A percentile compares a stretch with the other conserved stretches of the same genome.
Evolutionary conservation across 106 monocot species (phyloP).

Genomic region (Dactylorhiza incarnata): DNA sequence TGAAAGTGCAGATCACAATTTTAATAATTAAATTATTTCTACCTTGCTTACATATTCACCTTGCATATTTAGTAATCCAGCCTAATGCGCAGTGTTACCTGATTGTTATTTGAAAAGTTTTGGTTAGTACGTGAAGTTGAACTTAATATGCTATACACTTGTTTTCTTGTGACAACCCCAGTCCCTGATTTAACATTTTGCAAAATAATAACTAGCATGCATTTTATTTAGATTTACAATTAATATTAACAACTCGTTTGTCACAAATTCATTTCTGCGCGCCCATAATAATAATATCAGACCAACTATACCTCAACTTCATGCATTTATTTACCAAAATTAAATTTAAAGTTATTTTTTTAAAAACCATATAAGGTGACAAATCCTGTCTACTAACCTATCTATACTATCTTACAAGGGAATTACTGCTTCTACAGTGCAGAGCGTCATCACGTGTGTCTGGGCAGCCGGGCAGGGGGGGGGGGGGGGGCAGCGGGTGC

Average conservation of each 20-base stretch:
- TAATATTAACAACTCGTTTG: not conserved
- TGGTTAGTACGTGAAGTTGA: not conserved
- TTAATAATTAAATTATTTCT: not conserved
- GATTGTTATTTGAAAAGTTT: not conserved
- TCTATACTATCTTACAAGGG: too few species aligned
- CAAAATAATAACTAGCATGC: not conserved
- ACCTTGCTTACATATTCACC: not conserved
- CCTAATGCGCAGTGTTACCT: not conserved
- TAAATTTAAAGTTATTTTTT: not conserved
- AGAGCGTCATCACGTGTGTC: too few species aligned
- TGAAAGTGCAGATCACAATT: not conserved
- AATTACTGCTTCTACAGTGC: too few species aligned
- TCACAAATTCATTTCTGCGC: not conserved
- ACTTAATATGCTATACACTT: not conserved
- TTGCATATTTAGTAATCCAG: not conserved
- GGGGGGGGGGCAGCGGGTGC: too few species aligned
- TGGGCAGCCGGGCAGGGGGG: too few species aligned
- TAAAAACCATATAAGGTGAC: not conserved
- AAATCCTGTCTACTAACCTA: not conserved
- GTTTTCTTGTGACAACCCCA: not conserved
- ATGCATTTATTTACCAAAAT: not conserved
- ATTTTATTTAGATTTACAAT: not conserved
- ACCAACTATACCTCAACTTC: not conserved
- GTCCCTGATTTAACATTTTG: not conserved
- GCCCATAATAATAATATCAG: not conserved